phyloP scores from a whole-genome alignment of 345 rosid genomes.

The Salix purpurea region DNA sequence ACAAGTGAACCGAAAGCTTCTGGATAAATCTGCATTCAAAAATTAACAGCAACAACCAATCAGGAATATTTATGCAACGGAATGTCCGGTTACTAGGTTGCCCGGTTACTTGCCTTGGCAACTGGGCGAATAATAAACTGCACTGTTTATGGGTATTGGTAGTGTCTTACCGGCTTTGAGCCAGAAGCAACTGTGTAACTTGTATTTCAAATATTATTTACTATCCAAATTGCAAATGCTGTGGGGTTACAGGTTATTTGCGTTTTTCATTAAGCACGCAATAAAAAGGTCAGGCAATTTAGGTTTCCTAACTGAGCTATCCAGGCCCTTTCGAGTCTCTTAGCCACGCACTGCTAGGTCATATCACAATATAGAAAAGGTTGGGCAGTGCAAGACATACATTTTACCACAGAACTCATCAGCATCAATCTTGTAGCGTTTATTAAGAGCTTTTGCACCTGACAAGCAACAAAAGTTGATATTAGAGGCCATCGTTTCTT shows the following conservation, averaged over 20 bases:
- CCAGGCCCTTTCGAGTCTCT: background rate
- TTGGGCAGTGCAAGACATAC: slow-evolving; percentile 35
- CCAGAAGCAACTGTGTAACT: too few relatives aligned
- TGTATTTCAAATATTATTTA: background rate
- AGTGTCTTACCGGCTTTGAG: too few relatives aligned
- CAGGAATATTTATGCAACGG: background rate
- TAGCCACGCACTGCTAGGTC: background rate
- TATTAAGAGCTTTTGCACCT: slow-evolving; percentile 56
- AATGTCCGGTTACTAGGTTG: background rate
- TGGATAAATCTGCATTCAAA: slow-evolving; percentile 58
- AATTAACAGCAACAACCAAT: slow-evolving; percentile 12
- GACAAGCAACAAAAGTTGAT: slow-evolving; percentile 10
- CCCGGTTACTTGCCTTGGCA: background rate
- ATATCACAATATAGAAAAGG: background rate
- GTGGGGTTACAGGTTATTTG: too few relatives aligned
- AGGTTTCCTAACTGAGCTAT: background rate
- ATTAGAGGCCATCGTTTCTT: background rate
- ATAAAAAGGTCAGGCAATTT: background rate
- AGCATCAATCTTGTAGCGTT: slow-evolving; percentile 63
- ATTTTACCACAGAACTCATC: slow-evolving; percentile 50
- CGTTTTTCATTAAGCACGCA: background rate
- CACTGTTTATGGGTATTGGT: background rate
- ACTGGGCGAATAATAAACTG: background rate
- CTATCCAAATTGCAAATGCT: background rate
- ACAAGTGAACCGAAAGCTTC: slow-evolving; percentile 65